These are phyloP conservation scores for Solanum lycopersicoides DNA, from an alignment of 257 asterid species.

Conservation along the genomic window DNA sequence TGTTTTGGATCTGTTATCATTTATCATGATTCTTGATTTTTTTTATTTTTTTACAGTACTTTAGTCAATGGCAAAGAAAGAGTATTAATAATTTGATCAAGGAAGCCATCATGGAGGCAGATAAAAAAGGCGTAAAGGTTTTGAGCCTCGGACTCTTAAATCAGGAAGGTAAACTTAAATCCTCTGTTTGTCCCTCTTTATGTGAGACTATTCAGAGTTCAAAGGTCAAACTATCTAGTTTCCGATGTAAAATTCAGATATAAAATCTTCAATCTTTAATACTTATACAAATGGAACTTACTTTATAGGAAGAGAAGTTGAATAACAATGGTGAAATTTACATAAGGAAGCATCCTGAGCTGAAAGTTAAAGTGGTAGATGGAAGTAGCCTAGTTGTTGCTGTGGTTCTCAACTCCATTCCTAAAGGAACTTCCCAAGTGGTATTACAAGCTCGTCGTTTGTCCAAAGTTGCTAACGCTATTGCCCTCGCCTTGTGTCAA, in stretches of 20 bases:
- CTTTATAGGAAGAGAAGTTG: conserved; percentile 46
- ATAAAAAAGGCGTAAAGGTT: conserved; percentile 44
- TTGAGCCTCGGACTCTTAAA: conserved; percentile 61
- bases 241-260: neutral
- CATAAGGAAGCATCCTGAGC: conserved; percentile 33
- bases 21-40: neutral
- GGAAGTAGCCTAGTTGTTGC: conserved; percentile 30
- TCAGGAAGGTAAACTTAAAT: conserved; percentile 31
- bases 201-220: neutral
- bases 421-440: neutral
- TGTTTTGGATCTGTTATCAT: neutral
- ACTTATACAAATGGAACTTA: neutral
- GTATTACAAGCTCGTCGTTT: conserved; percentile 9
- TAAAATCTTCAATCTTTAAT: neutral
- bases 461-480: neutral
- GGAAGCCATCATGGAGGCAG: conserved; percentile 50
- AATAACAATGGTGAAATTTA: conserved; percentile 46
- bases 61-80: conserved; percentile 43
- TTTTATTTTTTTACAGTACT: neutral
- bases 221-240: neutral
- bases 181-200: neutral
- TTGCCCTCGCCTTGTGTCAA: neutral
- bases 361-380: conserved; percentile 34
- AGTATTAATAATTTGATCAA: conserved; percentile 47
- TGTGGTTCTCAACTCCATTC: neutral